Evolutionary conservation across 345 rosid genomes (phyloP), one percentile per base, ranked within the genome.

Genomic region (Lepidium aucheri): DNA sequence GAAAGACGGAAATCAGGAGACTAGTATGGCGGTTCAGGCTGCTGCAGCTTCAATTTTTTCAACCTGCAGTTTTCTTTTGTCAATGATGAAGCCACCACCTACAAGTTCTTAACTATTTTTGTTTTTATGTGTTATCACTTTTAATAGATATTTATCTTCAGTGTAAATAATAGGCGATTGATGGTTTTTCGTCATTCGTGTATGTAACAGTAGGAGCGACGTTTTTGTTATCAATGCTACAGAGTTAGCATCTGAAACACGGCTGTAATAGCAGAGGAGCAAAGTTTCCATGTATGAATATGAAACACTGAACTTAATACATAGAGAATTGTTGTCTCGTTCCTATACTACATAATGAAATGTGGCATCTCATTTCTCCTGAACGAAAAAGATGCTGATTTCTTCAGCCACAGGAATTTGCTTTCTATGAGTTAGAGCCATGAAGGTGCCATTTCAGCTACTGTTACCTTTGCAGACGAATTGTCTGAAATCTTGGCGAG

Each of bases 1-100:
- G 72, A 69, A 76, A 58, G 76, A 65, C 0, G 53, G 65, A 5
- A 71, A 65, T 66, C 54, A 73, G 5, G 88, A 85, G 69, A 80
- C 73, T 74, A 85, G 84, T 67, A 69, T 85, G 68, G 91, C 96
- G 47, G 84, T 91, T 28, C 81, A 80, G 77, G 97, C 99, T 9
- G 93, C 99, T 60, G 99, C 99, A 65, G 99, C 99, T 75, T 90
- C 99, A 44, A 84, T 94, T 44, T 94, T 91, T 59, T 88, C 99
- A 0, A 94, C 97, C 10, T 87, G 95, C 82, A 75, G 78, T 69
- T 88, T 85, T 72, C 67, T 90, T 63, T 58, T 67, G 62, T 83
- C 97, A 2, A 85, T 81, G 79, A 90, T 84, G 65, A 84, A 86
- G 35, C 60, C 60, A 13, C 46, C 70, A 1, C 81, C 82, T 16